Conservation (phyloP, 2,329 filamentous ascomycete genomes). For the Achaetomium macrosporum region DNA sequence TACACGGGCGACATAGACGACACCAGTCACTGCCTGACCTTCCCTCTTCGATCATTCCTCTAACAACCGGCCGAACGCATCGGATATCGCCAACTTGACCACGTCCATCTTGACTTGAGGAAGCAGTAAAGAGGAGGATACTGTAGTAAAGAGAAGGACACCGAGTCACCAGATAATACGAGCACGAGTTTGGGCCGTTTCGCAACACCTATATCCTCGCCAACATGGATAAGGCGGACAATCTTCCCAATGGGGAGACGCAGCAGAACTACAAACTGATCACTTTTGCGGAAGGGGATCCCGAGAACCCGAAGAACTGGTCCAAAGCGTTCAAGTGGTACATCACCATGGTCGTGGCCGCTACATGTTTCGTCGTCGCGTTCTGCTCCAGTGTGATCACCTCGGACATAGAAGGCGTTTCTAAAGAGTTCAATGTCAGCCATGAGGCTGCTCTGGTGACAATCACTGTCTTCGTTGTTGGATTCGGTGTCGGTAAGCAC, state of each 20-base stretch:
- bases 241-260: slow-evolving; percentile 11
- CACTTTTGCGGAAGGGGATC: slow-evolving; percentile 62
- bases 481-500: slow-evolving; percentile 66
- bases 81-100: no score
- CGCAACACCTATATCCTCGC: not conserved
- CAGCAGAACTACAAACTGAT: slow-evolving; percentile 45
- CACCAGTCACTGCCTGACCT: no score
- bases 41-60: no score
- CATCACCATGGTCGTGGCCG: slow-evolving; percentile 76
- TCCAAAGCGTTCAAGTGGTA: slow-evolving; percentile 73
- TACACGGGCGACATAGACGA: no score
- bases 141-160: no score
- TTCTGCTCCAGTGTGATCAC: slow-evolving; percentile 72
- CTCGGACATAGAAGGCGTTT: slow-evolving; percentile 62
- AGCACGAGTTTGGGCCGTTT: not conserved
- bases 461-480: slow-evolving; percentile 72
- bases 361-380: slow-evolving; percentile 69
- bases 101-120: not conserved
- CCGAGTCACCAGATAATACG: not conserved
- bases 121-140: not conserved
- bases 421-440: slow-evolving; percentile 59
- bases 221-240: slow-evolving; percentile 15
- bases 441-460: slow-evolving; percentile 66
- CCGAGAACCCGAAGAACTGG: slow-evolving; percentile 83
- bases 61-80: no score